A percentile compares a stretch with the other conserved stretches of the same genome.
Evolutionary conservation across 495 filamentous ascomycete genomes (phyloP).

Genomic region (Xylaria grammica): DNA sequence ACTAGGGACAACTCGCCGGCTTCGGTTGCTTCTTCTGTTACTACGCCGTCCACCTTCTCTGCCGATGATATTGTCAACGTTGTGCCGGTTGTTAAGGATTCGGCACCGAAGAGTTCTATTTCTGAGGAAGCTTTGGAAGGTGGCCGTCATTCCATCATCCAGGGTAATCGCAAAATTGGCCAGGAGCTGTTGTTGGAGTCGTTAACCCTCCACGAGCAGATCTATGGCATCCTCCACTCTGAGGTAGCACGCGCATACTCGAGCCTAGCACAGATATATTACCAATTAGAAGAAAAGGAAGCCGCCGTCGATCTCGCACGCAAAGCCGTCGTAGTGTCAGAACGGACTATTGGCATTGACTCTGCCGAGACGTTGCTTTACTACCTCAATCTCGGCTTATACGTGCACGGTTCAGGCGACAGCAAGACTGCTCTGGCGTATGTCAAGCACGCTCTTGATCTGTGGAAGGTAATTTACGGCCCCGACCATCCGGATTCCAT

Average conservation of each 20-base stretch:
- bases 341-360: constrained; percentile 93
- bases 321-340: constrained; percentile 94
- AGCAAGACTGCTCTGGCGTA: constrained; percentile 82
- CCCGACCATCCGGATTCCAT: constrained; percentile 94
- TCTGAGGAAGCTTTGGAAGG: constrained; percentile 97
- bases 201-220: constrained; percentile 95
- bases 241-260: constrained; percentile 97
- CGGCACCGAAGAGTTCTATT: constrained; percentile 81
- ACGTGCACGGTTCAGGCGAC: constrained; percentile 89
- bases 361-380: constrained; percentile 89
- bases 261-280: constrained; percentile 92
- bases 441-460: constrained; percentile 87
- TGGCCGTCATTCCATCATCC: constrained; percentile 90
- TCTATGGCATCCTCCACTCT: constrained; percentile 96
- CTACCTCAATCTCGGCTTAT: constrained; percentile 95
- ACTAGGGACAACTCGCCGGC: constrained; percentile 53
- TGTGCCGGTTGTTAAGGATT: constrained; percentile 92
- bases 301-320: constrained; percentile 92
- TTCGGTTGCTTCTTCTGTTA: constrained; percentile 55
- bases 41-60: constrained; percentile 68
- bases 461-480: constrained; percentile 98
- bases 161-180: constrained; percentile 93
- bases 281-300: constrained; percentile 92
- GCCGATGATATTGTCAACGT: constrained; percentile 89
- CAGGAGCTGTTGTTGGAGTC: constrained; percentile 96